A percentile compares a stretch with the other conserved stretches of the same genome.
Evolutionary conservation across 257 asterid species (phyloP).

Genomic region (Penstemon eatonii): DNA sequence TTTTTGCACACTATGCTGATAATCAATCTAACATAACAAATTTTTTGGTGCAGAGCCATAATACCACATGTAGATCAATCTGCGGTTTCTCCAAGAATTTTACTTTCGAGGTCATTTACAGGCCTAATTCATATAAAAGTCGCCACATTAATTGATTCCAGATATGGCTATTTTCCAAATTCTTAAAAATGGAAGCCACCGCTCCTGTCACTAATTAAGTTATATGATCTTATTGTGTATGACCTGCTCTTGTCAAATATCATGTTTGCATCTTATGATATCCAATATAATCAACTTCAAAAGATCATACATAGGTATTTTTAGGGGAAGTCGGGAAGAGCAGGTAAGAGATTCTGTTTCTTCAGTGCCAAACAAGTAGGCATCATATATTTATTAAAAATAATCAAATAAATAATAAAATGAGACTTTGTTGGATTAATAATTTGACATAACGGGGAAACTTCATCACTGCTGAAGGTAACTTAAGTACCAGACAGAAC

Average conservation of each 20-base stretch:
- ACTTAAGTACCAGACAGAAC: not conserved
- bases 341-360: not conserved
- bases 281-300: not conserved
- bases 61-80: conserved; percentile 11
- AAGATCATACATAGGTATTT: not conserved
- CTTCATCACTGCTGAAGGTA: conserved; percentile 1
- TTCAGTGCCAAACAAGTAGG: not conserved
- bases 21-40: conserved; percentile 1
- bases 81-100: conserved; percentile 6
- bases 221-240: conserved; percentile 4
- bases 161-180: not conserved
- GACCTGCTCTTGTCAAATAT: conserved; percentile 16
- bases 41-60: conserved; percentile 12
- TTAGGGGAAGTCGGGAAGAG: not conserved
- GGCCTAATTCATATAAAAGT: not conserved
- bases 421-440: not conserved
- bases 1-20: conserved; percentile 10
- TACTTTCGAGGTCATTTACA: not conserved
- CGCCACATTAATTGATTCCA: not conserved
- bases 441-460: not conserved
- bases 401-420: not conserved
- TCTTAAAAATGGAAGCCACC: conserved; percentile 14
- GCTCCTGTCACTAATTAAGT: conserved; percentile 1
- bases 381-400: not conserved
- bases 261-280: not conserved